Evolutionary conservation across 2,329 filamentous ascomycete species (phyloP), one percentile per base, ranked within the genome.

Genomic region (Lachnellula cervina): DNA sequence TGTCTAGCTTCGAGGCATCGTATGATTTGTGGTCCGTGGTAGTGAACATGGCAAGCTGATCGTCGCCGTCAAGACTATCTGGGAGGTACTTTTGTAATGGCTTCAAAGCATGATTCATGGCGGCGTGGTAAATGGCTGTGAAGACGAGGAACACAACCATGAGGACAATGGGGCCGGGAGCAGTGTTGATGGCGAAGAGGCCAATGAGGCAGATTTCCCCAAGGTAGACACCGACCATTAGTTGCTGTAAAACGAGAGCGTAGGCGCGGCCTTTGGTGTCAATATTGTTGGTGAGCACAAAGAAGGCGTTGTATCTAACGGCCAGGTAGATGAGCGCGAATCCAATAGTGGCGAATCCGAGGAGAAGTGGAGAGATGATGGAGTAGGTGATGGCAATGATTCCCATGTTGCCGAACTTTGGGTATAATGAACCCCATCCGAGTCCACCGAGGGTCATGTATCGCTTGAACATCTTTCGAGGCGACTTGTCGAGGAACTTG

Each of bases 191-290:
- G 51, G 82, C 88, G 63, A 97, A 91, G 2, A 97, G 78, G 48
- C 91, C 91, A 60, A 96, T 86, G 68, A 97, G 78, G 70, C 90
- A 94, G 19, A 93, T 72, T 64, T 94, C 85, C 1, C 87, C 83
- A 37, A 97, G 78, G 70, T 97, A 97, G 51, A 95, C 76, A 13
- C 93, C 92, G 1, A 87, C 84, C 47, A 92, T 86, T 47, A 95
- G 82, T 59, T 97, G 91, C 69, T 95, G 86, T 47, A 97, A 76
- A 1, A 88, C 91, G n/a, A 85, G 85, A 0, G 89, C 87, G 67
- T 96, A 97, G 62, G 89, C 84, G 13, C 90, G 80, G 7, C 93
- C 93, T 67, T 93, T 89, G 28, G 89, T 96, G 69, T 97, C 91
- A 66, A 96, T 84, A 57, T 83, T 76, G 14, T 88, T 85, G 68